These are phyloP conservation scores for Boletus bicolor DNA, from an alignment of 768 basidiomycete species.

Conservation along the genomic window DNA sequence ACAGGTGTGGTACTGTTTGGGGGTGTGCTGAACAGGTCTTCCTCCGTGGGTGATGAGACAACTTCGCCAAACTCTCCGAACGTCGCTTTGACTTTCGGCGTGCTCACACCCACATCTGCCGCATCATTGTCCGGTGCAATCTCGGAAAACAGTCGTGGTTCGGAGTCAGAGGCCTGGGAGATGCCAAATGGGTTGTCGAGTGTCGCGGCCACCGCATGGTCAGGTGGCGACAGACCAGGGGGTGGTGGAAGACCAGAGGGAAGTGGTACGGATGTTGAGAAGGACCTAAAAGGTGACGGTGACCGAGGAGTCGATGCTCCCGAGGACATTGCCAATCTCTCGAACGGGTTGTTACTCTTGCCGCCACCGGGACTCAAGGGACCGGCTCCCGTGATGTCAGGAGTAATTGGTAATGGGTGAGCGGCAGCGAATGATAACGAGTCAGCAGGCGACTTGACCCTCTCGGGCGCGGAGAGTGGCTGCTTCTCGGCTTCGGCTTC, in stretches of 20 bases:
- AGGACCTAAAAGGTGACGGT: slow-evolving; percentile 59
- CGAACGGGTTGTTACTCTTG: slow-evolving; percentile 94
- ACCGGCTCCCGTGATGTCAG: slow-evolving; percentile 47
- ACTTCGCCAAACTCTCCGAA: slow-evolving; percentile 17
- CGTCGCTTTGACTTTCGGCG: slow-evolving; percentile 16
- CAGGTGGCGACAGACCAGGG: slow-evolving; percentile 9
- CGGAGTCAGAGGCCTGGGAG: slow-evolving; percentile 25
- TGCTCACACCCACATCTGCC: slow-evolving; percentile 19
- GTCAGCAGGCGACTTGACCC: slow-evolving; percentile 42
- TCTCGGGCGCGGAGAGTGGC: slow-evolving; percentile 23
- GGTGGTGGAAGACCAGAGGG: slow-evolving; percentile 30
- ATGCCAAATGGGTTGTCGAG: slow-evolving; percentile 57
- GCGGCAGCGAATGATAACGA: slow-evolving; percentile 59
- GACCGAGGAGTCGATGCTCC: slow-evolving; percentile 43
- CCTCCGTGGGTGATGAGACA: slow-evolving; percentile 34
- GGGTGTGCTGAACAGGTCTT: slow-evolving; percentile 62
- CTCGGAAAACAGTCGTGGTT: slow-evolving; percentile 11
- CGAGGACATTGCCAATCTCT: slow-evolving; percentile 54
- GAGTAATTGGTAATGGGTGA: slow-evolving; percentile 71
- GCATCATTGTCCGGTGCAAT: slow-evolving; percentile 20
- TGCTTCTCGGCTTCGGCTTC: slow-evolving; percentile 45
- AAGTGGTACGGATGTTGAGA: slow-evolving; percentile 38
- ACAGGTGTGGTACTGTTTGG: slow-evolving; percentile 41
- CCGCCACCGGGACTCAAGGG: slow-evolving; percentile 43
- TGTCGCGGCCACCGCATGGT: neutral